Evolutionary conservation across 2,329 filamentous ascomycete genomes (phyloP).

Genomic region (Penicillium concentricum): DNA sequence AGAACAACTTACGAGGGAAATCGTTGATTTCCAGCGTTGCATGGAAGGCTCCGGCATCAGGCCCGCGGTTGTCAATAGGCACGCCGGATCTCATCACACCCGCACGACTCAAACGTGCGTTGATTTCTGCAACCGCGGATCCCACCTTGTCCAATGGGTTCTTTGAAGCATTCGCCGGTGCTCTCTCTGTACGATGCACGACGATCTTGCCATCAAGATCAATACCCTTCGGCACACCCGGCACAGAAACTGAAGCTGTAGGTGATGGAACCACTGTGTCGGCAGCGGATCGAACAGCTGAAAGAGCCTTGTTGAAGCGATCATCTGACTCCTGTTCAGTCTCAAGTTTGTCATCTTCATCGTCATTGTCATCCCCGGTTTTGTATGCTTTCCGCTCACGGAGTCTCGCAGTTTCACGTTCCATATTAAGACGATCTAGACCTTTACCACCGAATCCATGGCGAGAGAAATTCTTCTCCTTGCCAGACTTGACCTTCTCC

Average conservation of each 20-base stretch:
- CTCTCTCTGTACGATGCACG: constrained; percentile 67
- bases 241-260: constrained; percentile 29
- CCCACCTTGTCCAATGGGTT: constrained; percentile 81
- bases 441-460: constrained; percentile 95
- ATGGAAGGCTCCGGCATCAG: constrained; percentile 94
- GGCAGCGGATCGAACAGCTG: constrained; percentile 62
- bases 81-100: constrained; percentile 88
- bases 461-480: constrained; percentile 71
- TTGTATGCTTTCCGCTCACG: constrained; percentile 88
- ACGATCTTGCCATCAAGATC: constrained; percentile 69
- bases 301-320: constrained; percentile 59
- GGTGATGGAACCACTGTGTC: constrained; percentile 36
- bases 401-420: constrained; percentile 81
- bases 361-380: constrained; percentile 76
- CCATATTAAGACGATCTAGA: constrained; percentile 84
- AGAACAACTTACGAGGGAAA: constrained; percentile 67
- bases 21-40: constrained; percentile 98
- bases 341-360: constrained; percentile 70
- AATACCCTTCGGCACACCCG: constrained; percentile 54
- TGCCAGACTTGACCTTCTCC: constrained; percentile 88
- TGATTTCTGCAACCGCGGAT: constrained; percentile 87
- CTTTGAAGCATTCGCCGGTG: constrained; percentile 49
- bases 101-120: constrained; percentile 82
- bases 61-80: constrained; percentile 97
- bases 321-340: constrained; percentile 51